Evolutionary conservation across 2,329 filamentous ascomycete species (phyloP).

Genomic region (Fusarium sp.): DNA sequence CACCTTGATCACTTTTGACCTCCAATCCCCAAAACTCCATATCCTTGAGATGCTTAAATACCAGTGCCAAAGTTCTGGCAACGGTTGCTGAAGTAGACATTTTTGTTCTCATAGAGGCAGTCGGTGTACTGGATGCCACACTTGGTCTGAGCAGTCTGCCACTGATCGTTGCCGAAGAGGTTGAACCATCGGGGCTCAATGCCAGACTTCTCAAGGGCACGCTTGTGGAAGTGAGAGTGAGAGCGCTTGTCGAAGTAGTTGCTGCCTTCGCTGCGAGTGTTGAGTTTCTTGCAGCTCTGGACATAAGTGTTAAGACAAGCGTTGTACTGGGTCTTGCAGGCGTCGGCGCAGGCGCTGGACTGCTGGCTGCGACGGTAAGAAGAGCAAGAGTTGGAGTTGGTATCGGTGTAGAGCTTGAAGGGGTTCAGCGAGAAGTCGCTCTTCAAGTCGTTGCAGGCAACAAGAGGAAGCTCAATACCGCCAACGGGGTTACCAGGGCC

Average conservation of each 20-base stretch:
- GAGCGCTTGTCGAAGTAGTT: slow-evolving; percentile 37
- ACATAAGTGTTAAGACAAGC: slow-evolving; percentile 62
- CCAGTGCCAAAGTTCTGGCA: slow-evolving; percentile 54
- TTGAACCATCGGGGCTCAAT: slow-evolving; percentile 45
- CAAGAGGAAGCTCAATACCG: slow-evolving; percentile 62
- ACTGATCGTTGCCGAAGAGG: slow-evolving; percentile 49
- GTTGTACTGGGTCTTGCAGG: slow-evolving; percentile 65
- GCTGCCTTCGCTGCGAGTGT: slow-evolving; percentile 38
- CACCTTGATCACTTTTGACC: slow-evolving; percentile 5
- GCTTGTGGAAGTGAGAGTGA: slow-evolving; percentile 42
- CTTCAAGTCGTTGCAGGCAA: slow-evolving; percentile 66
- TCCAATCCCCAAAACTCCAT: slow-evolving; percentile 1
- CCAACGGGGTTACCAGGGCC: slow-evolving; percentile 70
- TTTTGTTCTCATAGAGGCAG: slow-evolving; percentile 58
- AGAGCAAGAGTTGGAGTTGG: slow-evolving; percentile 57
- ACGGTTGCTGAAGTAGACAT: slow-evolving; percentile 52
- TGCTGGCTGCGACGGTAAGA: slow-evolving; percentile 56
- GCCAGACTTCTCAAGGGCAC: slow-evolving; percentile 42
- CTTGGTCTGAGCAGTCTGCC: slow-evolving; percentile 52
- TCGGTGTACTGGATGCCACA: slow-evolving; percentile 63
- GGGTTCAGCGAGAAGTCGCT: slow-evolving; percentile 56
- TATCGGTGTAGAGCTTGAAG: slow-evolving; percentile 65
- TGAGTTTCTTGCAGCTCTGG: slow-evolving; percentile 57
- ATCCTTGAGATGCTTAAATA: slow-evolving; percentile 18
- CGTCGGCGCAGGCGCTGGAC: slow-evolving; percentile 60